These are phyloP conservation scores for Polychytrium aggregatum DNA, from an alignment of 192 early-diverging fungal genomes.

Conservation along the genomic window DNA sequence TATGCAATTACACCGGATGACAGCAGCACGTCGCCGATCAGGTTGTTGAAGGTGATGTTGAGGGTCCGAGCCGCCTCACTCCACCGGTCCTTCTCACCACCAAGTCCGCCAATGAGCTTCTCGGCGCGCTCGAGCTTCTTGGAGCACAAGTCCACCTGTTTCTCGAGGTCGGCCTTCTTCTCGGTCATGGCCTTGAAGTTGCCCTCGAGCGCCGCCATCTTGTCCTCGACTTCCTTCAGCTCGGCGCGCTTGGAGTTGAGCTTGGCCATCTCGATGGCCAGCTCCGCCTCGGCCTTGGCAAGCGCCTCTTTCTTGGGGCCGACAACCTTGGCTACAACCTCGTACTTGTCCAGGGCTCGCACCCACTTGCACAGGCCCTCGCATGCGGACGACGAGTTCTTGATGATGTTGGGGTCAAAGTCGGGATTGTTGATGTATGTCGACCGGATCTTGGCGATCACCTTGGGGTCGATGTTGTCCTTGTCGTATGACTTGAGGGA, in stretches of 20 bases:
- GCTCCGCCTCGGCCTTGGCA: slow-evolving; percentile 43
- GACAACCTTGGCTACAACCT: slow-evolving; percentile 47
- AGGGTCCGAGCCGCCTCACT: slow-evolving; percentile 36
- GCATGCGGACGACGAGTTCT: slow-evolving; percentile 46
- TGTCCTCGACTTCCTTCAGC: slow-evolving; percentile 49
- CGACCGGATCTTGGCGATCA: slow-evolving; percentile 43
- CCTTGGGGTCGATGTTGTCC: slow-evolving; percentile 49
- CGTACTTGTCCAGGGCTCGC: slow-evolving; percentile 47
- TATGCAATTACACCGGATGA: slow-evolving; percentile 49
- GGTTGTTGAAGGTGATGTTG: slow-evolving; percentile 25
- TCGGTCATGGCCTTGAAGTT: slow-evolving; percentile 38
- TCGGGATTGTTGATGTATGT: slow-evolving; percentile 51
- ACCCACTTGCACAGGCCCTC: slow-evolving; percentile 51
- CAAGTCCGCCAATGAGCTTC: slow-evolving; percentile 45
- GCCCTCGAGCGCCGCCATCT: slow-evolving; percentile 42
- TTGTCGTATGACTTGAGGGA: slow-evolving; percentile 43
- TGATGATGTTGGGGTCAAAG: slow-evolving; percentile 49
- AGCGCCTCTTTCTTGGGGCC: slow-evolving; percentile 44
- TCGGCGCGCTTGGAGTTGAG: slow-evolving; percentile 41
- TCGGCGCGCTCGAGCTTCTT: slow-evolving; percentile 46
- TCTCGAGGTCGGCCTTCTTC: slow-evolving; percentile 45
- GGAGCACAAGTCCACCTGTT: slow-evolving; percentile 40
- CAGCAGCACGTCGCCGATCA: slow-evolving; percentile 48
- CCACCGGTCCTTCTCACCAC: slow-evolving; percentile 52
- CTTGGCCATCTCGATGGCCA: slow-evolving; percentile 47